Base-by-base conservation (phyloP, 1,139 yeast genomes). In the Nadsonia starkeyi-henricii region DNA sequence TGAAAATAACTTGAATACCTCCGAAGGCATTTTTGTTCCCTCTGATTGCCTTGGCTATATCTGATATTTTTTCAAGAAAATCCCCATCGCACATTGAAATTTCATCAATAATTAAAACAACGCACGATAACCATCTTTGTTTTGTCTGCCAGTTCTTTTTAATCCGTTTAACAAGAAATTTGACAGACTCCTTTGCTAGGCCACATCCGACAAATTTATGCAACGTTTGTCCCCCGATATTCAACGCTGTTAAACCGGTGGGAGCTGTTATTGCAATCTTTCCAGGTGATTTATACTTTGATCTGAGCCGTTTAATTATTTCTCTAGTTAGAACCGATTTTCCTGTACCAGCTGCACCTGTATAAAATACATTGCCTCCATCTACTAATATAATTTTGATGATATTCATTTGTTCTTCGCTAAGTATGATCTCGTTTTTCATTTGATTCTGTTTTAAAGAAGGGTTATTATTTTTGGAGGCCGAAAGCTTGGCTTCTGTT, bases 281-380 rank as follows among this genome's bases (percentile, higher is more conserved):
- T 12, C 68, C 70, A 3, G 36, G 18, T 1, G 63, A 58, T 1
- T 77, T 77, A 49, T 68, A 61, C 43, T 69, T 64, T 5, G 68
- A 62, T 18, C 66, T 62, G 42, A 79, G 59, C 18, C 63, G 60
- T 9, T 62, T 59, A 19, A 86, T 83, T 33, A 88, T 66, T 42
- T 75, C 74, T 46, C 74, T 68, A 47, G 86, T 67, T 13, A 88
- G 74, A 20, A 80, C 81, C 3, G 96, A 86, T 62, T 89, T 89
- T 57, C 97, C 97, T 0, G 96, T 88, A 57, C 97, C 97, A 0
- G 97, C 97, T 37, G 96, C 85, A 47, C 97, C 97, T 0, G 96
- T 88, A 61, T 81, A 88, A 61, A 89, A 89, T 4, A 47, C 28
- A 46, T 55, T 50, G 56, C 51, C 60, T 65, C 48, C 60, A 62